These are phyloP conservation scores for Trichoderma reesei DNA, from an alignment of 495 filamentous ascomycete species.

Conservation along the genomic window DNA sequence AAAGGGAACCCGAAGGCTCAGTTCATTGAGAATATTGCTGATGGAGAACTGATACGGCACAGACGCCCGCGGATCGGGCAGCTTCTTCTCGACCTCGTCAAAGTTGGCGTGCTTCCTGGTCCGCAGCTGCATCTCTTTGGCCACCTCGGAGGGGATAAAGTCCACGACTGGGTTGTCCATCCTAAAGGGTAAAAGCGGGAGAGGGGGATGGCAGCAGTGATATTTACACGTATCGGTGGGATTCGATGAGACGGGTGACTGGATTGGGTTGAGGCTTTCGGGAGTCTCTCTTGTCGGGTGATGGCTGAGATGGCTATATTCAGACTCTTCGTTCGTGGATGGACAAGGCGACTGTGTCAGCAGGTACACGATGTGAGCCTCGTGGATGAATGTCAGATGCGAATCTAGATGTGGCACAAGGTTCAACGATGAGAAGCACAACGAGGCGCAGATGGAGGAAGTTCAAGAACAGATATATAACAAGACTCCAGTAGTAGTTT, in stretches of 20 bases:
- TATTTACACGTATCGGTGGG: not conserved
- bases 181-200: not conserved
- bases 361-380: not conserved
- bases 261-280: not conserved
- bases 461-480: not conserved
- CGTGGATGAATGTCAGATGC: not conserved
- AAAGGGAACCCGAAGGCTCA: constrained; percentile 36
- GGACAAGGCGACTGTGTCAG: not conserved
- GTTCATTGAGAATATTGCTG: constrained; percentile 33
- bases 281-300: not conserved
- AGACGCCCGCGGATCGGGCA: constrained; percentile 24
- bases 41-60: constrained; percentile 19
- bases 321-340: no score
- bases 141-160: constrained; percentile 5
- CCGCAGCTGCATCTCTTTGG: constrained; percentile 26
- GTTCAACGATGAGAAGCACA: not conserved
- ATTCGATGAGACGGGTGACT: not conserved
- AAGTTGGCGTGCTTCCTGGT: constrained; percentile 35
- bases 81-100: constrained; percentile 28
- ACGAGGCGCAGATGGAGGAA: not conserved
- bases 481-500: no score
- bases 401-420: not conserved
- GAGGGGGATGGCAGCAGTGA: not conserved
- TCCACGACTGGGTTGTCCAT: not conserved
- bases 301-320: not conserved